Evolutionary conservation across 2,329 filamentous ascomycete genomes (phyloP), one percentile per base, ranked within the genome.

Genomic region (Colletotrichum navitas): DNA sequence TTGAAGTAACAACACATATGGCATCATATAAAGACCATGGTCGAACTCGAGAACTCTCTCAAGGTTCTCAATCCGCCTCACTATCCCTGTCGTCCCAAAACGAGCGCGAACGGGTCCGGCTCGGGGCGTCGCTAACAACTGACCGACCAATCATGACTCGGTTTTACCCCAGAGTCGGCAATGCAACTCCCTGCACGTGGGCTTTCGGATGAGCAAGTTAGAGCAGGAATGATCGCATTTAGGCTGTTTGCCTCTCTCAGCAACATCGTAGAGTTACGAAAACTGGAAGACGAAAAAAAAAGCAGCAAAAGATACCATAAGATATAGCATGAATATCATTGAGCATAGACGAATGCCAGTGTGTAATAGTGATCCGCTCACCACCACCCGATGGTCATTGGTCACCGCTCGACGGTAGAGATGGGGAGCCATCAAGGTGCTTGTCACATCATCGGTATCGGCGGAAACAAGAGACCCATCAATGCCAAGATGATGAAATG

Each of bases 121-220:
- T 65, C 59, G 69, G 65, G 39, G 65, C 26, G 24, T 68, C 24
- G 47, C 21, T 26, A 45, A 60, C 47, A 45, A 49, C 10, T 36
- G 11, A 10, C 8, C 24, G 54, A 59, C 80, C 79, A 81, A 81
- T 81, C 78, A 81, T 41, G 36, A 10, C 41, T 11, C 65, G 29
- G 59, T 68, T 73, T n/a, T 5, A 16, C 56, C 73, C 75, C 77
- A 67, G 66, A 73, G 77, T 73, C 47, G 77, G 80, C 68, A 70
- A 67, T 39, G 16, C 12, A 29, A 10, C 21, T 24, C 60, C 60
- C 60, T 63, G 47, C 60, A 52, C n/a, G 39, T n/a, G 34, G 24
- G n/a, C n/a, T 67, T 58, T 68, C n/a, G 51, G 32, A 66, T 79
- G 79, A 80, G 79, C 79, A 80, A 78, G 78, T 80, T 81, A 80